phyloP scores from a whole-genome alignment of 768 basidiomycete species.

The Suillus luteus region DNA sequence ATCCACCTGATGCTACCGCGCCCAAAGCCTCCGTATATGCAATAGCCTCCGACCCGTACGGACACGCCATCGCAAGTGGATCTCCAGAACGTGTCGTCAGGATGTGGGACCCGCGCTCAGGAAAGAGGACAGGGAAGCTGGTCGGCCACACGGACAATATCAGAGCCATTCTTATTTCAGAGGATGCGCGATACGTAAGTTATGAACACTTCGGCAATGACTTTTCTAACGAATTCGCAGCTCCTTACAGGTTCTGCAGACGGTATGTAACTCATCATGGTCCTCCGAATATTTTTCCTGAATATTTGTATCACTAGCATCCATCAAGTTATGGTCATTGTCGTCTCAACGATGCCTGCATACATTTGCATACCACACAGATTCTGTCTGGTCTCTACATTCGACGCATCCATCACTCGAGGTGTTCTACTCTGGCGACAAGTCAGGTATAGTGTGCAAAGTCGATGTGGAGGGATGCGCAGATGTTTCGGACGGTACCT shows the following conservation, averaged over 20 bases:
- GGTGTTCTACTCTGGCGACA: conserved; percentile 94
- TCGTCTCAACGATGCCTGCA: conserved; percentile 87
- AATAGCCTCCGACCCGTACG: conserved; percentile 75
- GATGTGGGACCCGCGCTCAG: conserved; percentile 91
- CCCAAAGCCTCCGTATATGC: conserved; percentile 80
- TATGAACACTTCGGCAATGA: neutral
- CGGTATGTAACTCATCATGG: conserved; percentile 34
- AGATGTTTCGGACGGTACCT: conserved; percentile 88
- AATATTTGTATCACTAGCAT: conserved; percentile 42
- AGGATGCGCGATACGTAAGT: conserved; percentile 88
- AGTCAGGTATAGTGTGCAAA: conserved; percentile 84
- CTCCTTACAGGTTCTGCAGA: conserved; percentile 86
- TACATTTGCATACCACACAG: conserved; percentile 94
- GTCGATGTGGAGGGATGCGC: conserved; percentile 86
- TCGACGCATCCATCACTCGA: conserved; percentile 86
- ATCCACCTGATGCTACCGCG: conserved; percentile 63
- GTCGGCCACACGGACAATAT: conserved; percentile 99
- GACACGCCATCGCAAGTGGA: conserved; percentile 82
- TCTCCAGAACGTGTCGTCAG: conserved; percentile 90
- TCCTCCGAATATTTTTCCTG: conserved; percentile 13
- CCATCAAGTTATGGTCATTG: conserved; percentile 94
- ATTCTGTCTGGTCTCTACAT: conserved; percentile 91
- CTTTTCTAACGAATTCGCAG: conserved; percentile 34
- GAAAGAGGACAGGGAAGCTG: conserved; percentile 79
- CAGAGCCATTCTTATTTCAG: conserved; percentile 83